Evolutionary conservation across 345 rosid genomes (phyloP), one percentile per base, ranked within the genome.

Genomic region (Citrus cavaleriei): DNA sequence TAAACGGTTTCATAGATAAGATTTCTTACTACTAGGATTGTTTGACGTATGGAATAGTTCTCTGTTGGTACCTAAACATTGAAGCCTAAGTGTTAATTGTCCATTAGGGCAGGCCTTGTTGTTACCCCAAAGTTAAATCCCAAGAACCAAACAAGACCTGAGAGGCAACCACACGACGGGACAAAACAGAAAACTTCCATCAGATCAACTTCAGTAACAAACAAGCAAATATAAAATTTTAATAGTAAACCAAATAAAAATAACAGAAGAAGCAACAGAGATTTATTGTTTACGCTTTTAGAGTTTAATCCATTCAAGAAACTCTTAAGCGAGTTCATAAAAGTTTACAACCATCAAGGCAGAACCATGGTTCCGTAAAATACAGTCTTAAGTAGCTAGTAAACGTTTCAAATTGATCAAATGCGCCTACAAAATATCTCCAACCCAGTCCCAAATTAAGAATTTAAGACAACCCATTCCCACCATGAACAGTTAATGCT

Each of bases 11-110:
- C 49, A 42, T 10, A 3, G 10, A 2, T 42, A 3, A 46, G 51
- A 46, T 10, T 42, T 0, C 3, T 42, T 10, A 0, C 0, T 3
- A 4, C 51, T 0, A 3, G 51, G 18, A 13, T 46, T 13, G 16
- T 46, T 46, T 0, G 51, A 4, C 16, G 16, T 46, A 46, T 46
- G 16, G 51, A 46, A 46, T 0, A 0, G 16, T 46, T 16, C 51
- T 46, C 51, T 46, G 14, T 12, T 46, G 4, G 51, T 13, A 46
- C 51, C 51, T 46, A 46, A 13, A 46, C 51, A 46, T 3, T 46
- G 51, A 3, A 46, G 51, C 18, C 51, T 46, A 16, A 3, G 51
- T 12, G 51, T 13, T 13, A 12, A 46, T 46, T 3, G 51, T 46
- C 51, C 51, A 0, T 46, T 13, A 46, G 18, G 51, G 51, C 5